Conservation (phyloP, 1,139 yeast genomes). For the Lodderomyces jiufengensis region DNA sequence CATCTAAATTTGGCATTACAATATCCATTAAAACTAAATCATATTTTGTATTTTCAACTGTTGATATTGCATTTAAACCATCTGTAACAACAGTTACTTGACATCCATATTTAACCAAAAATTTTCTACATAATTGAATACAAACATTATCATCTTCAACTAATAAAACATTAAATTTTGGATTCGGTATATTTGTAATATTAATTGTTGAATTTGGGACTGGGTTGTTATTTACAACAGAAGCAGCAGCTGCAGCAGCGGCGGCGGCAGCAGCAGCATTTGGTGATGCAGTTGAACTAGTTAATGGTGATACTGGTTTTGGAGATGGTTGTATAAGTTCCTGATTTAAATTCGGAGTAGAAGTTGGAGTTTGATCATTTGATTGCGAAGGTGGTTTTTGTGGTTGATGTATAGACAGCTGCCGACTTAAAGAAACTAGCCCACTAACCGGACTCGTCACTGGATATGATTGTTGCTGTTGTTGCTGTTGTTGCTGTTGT, state of each 20-base stretch:
- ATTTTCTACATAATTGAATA: constrained; percentile 72
- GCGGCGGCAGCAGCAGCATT: constrained; percentile 2
- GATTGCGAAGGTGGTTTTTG: constrained; percentile 1
- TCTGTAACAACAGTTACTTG: constrained; percentile 90
- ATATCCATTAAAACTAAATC: constrained; percentile 90
- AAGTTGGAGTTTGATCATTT: neutral
- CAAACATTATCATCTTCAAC: constrained; percentile 89
- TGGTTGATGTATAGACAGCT: constrained; percentile 4
- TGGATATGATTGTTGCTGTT: neutral
- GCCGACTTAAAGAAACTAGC: neutral
- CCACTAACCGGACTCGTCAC: constrained; percentile 3
- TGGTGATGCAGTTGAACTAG: constrained; percentile 2
- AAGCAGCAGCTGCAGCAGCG: neutral
- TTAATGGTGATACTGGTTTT: constrained; percentile 3
- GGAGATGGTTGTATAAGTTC: constrained; percentile 3
- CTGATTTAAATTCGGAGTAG: constrained; percentile 1
- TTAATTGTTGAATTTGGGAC: constrained; percentile 8
- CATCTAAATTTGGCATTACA: constrained; percentile 92
- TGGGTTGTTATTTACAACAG: neutral
- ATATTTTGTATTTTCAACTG: constrained; percentile 70
- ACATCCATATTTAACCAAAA: constrained; percentile 83
- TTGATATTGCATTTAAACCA: constrained; percentile 83
- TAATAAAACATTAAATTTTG: constrained; percentile 64
- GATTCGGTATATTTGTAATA: constrained; percentile 35
- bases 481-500: too few relatives aligned